Conservation (phyloP, 2,329 filamentous ascomycete genomes). For the Talaromyces piceae region DNA sequence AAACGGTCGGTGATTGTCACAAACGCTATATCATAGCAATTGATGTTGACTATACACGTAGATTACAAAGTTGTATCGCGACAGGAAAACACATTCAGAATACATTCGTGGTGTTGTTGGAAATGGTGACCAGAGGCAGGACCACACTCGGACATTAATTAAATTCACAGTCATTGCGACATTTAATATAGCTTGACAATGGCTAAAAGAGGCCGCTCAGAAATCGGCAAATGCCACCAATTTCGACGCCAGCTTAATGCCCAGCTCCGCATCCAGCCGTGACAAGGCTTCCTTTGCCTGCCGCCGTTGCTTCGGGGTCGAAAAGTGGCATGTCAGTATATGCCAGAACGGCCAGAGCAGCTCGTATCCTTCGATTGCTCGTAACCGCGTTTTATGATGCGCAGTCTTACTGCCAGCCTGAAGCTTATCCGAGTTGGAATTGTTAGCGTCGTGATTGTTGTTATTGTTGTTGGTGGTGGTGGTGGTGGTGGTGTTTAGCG, state of each 20-base stretch:
- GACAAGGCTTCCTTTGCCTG: constrained; percentile 22
- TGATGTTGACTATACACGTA: too few species aligned
- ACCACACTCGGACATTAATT: too few species aligned
- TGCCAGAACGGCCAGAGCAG: constrained; percentile 35
- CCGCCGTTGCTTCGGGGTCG: constrained; percentile 22
- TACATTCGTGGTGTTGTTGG: too few species aligned
- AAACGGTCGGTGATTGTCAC: too few species aligned
- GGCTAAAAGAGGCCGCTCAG: background rate
- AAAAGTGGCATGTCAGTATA: constrained; percentile 24
- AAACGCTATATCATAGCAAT: too few species aligned
- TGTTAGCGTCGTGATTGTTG: background rate
- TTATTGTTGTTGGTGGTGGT: background rate
- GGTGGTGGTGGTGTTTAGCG: background rate
- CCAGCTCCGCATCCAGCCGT: constrained; percentile 24
- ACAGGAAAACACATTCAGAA: too few species aligned
- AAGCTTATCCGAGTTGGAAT: constrained; percentile 2
- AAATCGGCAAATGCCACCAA: constrained; percentile 16
- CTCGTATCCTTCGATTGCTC: constrained; percentile 25
- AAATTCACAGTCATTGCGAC: too few species aligned
- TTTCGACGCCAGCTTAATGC: constrained; percentile 28
- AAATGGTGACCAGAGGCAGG: too few species aligned
- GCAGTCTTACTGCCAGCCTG: constrained; percentile 16
- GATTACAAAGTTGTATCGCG: too few species aligned
- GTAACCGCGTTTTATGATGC: constrained; percentile 13
- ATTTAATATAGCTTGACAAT: background rate